Evolutionary conservation across 768 basidiomycete genomes (phyloP), one percentile per base, ranked within the genome.

Genomic region (Russula sp.): DNA sequence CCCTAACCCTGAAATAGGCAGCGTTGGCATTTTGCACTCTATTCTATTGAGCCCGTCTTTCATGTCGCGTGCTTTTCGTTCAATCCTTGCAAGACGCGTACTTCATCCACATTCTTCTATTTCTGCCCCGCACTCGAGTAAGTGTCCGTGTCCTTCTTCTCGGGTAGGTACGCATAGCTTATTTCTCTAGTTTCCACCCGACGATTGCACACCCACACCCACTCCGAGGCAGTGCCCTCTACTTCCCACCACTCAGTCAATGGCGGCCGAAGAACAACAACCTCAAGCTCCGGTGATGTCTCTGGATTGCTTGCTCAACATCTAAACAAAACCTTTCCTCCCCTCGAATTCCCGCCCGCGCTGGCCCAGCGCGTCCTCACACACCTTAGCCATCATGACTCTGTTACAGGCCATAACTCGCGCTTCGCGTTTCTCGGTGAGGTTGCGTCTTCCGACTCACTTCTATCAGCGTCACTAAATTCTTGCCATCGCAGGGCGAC

Each of bases 351-450:
- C 73, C 84, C 88, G 14, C 78, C 79, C 5, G 87, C 89, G 67
- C 78, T 92, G 52, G 87, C 89, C 9, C 79, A 80, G 67, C 84
- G 91, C 63, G 80, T 90, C 66, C 76, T 93, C 67, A 94, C 92
- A 3, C 92, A 94, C 72, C 79, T 80, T 8, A 90, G 89, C 75
- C 91, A 90, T 75, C 82, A 79, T 53, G 78, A 83, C 60, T 87
- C 89, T 32, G 66, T 73, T 54, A 74, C 80, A 51, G 89, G 91
- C 2, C 89, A 92, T 72, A 92, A 92, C 69, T 84, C 81, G 52
- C 84, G 84, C 11, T 75, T 89, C 51, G 78, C 81, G 48, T 94
- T 93, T 70, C 79, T 91, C 32, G 92, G 90, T 89, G 69, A 61
- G 84, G 75, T 9, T n/a, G 14, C 24, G 22, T 11, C 8, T n/a